A percentile compares a stretch with the other conserved stretches of the same genome.
Evolutionary conservation across 2,329 filamentous ascomycete species (phyloP).

Genomic region (Apiospora kogelbergensis): DNA sequence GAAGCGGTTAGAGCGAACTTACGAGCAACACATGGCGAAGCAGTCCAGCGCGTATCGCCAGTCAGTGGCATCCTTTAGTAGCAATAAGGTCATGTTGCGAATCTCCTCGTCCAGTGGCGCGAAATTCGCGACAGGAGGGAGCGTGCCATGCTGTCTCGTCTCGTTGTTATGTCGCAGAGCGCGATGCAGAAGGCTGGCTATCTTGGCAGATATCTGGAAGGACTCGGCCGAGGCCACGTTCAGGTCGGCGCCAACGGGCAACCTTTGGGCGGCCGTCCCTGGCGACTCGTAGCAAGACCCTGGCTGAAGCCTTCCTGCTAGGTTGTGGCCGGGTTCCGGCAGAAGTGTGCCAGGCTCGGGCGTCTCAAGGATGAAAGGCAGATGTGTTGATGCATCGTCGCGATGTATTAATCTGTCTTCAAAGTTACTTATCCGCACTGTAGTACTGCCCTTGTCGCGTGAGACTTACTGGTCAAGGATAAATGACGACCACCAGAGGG

Average conservation of each 20-base stretch:
- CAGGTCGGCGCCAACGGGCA: conserved; percentile 8
- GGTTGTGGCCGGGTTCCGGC: conserved; percentile 23
- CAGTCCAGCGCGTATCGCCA: conserved; percentile 32
- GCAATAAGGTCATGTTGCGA: conserved; percentile 24
- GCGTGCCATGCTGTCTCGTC: conserved; percentile 20
- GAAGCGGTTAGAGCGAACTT: conserved; percentile 6
- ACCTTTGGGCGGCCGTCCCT: neutral
- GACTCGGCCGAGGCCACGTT: conserved; percentile 6
- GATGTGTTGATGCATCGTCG: conserved; percentile 26
- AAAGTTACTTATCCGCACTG: neutral
- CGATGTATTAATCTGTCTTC: conserved; percentile 29
- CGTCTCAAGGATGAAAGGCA: conserved; percentile 33
- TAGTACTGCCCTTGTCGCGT: neutral
- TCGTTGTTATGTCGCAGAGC: conserved; percentile 25
- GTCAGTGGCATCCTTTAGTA: conserved; percentile 27
- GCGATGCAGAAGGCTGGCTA: conserved; percentile 29
- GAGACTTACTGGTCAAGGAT: conserved; percentile 42
- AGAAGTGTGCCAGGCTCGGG: conserved; percentile 28
- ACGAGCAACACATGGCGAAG: conserved; percentile 35
- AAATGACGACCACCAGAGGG: conserved; percentile 44
- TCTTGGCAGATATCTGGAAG: conserved; percentile 33
- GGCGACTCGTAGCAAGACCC: conserved; percentile 29
- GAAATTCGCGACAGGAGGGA: conserved; percentile 26
- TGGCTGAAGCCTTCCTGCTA: conserved; percentile 24
- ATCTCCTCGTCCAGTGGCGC: conserved; percentile 30